phyloP scores from a whole-genome alignment of 163 green algal genomes.

The Prototheca wickerhamii region DNA sequence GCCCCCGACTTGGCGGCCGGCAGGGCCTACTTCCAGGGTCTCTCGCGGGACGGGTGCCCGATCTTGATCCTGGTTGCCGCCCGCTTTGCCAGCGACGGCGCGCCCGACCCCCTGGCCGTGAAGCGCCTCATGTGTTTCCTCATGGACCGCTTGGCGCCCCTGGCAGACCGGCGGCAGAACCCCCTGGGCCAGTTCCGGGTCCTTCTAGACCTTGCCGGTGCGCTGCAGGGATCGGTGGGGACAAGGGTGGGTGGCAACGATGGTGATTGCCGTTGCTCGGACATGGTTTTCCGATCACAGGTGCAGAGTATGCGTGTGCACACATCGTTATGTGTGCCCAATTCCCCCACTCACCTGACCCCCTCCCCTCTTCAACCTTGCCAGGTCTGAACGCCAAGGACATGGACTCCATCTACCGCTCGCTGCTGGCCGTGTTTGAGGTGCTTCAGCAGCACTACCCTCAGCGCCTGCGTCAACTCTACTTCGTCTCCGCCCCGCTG shows the following conservation, averaged over 20 bases:
- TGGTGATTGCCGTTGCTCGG: too few relatives aligned
- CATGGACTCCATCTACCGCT: constrained; percentile 25
- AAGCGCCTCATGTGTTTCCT: constrained; percentile 33
- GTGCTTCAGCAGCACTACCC: constrained; percentile 50
- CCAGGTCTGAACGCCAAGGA: constrained; percentile 41
- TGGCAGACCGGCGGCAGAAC: constrained; percentile 16
- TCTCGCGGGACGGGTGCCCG: background rate
- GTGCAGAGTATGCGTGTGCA: background rate
- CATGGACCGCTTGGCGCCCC: constrained; percentile 25
- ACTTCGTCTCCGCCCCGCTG: constrained; percentile 36
- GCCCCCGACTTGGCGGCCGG: background rate
- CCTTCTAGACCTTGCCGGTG: constrained; percentile 38
- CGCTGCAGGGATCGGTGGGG: background rate
- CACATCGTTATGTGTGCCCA: background rate
- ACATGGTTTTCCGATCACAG: background rate
- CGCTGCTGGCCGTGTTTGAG: constrained; percentile 42
- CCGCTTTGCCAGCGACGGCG: background rate
- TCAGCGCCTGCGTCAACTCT: constrained; percentile 34
- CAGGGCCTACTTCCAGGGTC: background rate
- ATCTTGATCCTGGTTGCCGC: background rate
- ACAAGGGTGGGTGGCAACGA: background rate
- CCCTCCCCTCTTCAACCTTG: background rate
- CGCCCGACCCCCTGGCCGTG: background rate
- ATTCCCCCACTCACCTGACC: background rate
- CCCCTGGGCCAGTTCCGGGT: constrained; percentile 25